These are phyloP conservation scores for Plantago ovata DNA, from an alignment of 257 asterid species.

Conservation along the genomic window DNA sequence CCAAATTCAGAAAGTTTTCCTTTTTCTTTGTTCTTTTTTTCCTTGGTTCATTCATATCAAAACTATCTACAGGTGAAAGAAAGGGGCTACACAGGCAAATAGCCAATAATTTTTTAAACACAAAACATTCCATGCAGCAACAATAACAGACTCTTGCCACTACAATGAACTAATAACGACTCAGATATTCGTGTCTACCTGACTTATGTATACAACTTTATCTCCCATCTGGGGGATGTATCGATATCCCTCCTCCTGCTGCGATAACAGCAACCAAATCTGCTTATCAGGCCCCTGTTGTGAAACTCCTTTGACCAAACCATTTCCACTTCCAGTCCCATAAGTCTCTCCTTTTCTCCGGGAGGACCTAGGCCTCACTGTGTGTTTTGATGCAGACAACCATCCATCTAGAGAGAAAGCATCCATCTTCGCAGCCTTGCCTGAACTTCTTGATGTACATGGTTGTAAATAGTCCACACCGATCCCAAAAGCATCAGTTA, in stretches of 20 bases:
- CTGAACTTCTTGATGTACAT: constrained; percentile 45
- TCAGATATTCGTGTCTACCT: constrained; percentile 45
- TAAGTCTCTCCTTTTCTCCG: constrained; percentile 41
- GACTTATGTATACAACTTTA: constrained; percentile 77
- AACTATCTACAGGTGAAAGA: background rate
- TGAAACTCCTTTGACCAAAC: constrained; percentile 30
- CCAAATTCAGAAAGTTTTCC: background rate
- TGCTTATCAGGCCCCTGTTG: constrained; percentile 31
- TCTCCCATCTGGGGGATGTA: constrained; percentile 98
- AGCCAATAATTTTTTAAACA: background rate
- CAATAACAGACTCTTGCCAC: background rate
- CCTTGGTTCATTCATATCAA: background rate
- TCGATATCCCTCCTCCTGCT: constrained; percentile 86
- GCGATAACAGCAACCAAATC: constrained; percentile 72
- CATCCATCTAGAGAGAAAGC: constrained; percentile 35
- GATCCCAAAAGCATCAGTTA: constrained; percentile 24
- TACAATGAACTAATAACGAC: constrained; percentile 1
- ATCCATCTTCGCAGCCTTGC: constrained; percentile 39
- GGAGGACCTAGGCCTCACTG: constrained; percentile 40
- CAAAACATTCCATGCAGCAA: no score
- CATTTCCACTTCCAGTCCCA: constrained; percentile 27
- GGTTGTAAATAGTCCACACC: constrained; percentile 38
- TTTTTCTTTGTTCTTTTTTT: background rate
- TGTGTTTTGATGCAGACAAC: constrained; percentile 29
- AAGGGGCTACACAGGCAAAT: background rate